phyloP scores from a whole-genome alignment of 2,329 filamentous ascomycete genomes.

The Beauveria sp. region DNA sequence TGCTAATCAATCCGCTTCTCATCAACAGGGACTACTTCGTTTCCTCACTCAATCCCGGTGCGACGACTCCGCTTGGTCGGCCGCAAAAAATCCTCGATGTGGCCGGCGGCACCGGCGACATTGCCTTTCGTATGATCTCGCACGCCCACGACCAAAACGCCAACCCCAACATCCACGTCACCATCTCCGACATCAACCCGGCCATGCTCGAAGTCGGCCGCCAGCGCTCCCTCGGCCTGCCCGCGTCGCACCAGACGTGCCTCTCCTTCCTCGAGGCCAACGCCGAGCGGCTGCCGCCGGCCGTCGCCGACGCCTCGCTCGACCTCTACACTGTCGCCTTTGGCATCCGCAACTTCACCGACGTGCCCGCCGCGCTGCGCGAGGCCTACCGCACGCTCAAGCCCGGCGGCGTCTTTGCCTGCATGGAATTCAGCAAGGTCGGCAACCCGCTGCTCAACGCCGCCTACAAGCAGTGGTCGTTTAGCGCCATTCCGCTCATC shows the following conservation, averaged over 20 bases:
- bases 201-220: slow-evolving; percentile 87
- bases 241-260: slow-evolving; percentile 46
- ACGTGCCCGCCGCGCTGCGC: slow-evolving; percentile 73
- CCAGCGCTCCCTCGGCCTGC: slow-evolving; percentile 60
- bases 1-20: neutral
- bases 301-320: slow-evolving; percentile 61
- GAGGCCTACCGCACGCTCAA: slow-evolving; percentile 86
- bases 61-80: slow-evolving; percentile 33
- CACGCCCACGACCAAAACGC: slow-evolving; percentile 72
- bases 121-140: slow-evolving; percentile 91
- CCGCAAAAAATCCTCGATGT: slow-evolving; percentile 82
- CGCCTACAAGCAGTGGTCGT: slow-evolving; percentile 93
- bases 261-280: slow-evolving; percentile 82
- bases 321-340: slow-evolving; percentile 98
- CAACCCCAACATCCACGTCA: slow-evolving; percentile 75
- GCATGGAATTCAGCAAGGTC: slow-evolving; percentile 84
- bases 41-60: slow-evolving; percentile 77
- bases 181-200: slow-evolving; percentile 91
- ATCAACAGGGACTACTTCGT: slow-evolving; percentile 74
- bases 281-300: slow-evolving; percentile 62
- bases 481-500: slow-evolving; percentile 87
- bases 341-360: slow-evolving; percentile 93
- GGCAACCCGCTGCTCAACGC: slow-evolving; percentile 72
- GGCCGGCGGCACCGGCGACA: slow-evolving; percentile 93
- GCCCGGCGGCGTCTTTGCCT: slow-evolving; percentile 92